phyloP scores from a whole-genome alignment of 1,139 yeast species.

The Blastobotrys arbuscula region DNA sequence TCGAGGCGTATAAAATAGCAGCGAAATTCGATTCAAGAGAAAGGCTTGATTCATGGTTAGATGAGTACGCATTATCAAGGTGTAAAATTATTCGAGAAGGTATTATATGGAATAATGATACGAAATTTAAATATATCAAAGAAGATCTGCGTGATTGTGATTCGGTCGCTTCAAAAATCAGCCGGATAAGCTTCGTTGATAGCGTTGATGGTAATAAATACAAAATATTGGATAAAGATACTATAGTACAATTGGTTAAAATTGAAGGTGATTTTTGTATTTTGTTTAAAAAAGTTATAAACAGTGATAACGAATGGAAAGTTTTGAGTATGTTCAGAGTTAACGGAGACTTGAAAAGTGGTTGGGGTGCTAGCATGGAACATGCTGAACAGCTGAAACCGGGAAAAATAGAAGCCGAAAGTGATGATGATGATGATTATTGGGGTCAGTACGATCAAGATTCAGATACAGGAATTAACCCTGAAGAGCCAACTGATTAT shows the following conservation, averaged over 20 bases:
- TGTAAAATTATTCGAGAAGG: constrained; percentile 5
- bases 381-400: not conserved
- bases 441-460: constrained; percentile 14
- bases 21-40: not conserved
- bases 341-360: not conserved
- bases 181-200: not conserved
- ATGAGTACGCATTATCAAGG: constrained; percentile 6
- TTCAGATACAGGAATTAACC: not conserved
- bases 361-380: not conserved
- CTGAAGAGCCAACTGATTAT: not conserved
- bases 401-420: not conserved
- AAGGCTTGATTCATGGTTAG: constrained; percentile 3
- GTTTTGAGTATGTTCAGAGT: constrained; percentile 10
- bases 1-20: constrained; percentile 3
- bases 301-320: constrained; percentile 10
- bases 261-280: not conserved
- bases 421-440: constrained; percentile 12
- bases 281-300: not conserved
- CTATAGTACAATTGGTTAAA: constrained; percentile 1
- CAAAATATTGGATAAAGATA: not conserved
- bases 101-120: constrained; percentile 8
- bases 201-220: not conserved
- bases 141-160: not conserved
- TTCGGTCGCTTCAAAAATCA: not conserved
- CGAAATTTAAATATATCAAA: constrained; percentile 7